These are phyloP conservation scores for Fusarium armeniacum DNA, from an alignment of 2,329 filamentous ascomycete genomes.

Conservation along the genomic window DNA sequence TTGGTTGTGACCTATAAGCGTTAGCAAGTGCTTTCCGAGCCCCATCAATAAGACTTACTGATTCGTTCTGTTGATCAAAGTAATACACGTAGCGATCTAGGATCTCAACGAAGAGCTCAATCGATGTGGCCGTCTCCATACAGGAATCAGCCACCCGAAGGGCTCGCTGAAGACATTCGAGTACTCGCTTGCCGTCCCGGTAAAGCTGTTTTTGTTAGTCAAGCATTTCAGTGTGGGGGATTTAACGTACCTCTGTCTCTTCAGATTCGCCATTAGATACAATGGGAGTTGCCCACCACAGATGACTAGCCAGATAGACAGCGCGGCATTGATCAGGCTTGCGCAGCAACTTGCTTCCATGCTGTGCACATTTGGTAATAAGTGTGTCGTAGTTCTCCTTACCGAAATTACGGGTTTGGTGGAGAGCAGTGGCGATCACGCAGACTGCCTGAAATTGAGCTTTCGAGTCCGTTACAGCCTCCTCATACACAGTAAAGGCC, in stretches of 20 bases:
- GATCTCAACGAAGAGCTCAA: conserved; percentile 98
- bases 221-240: conserved; percentile 2
- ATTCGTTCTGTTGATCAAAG: conserved; percentile 99
- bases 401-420: conserved; percentile 89
- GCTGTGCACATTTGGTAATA: conserved; percentile 96
- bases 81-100: conserved; percentile 99
- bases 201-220: conserved; percentile 76
- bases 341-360: conserved; percentile 95
- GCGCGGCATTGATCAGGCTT: conserved; percentile 98
- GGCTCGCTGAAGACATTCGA: conserved; percentile 95
- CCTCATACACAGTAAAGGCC: conserved; percentile 97
- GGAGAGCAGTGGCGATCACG: conserved; percentile 89
- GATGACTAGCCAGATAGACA: conserved; percentile 94
- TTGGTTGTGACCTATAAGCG: conserved; percentile 82
- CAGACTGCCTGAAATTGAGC: conserved; percentile 99
- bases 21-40: conserved; percentile 29
- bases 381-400: conserved; percentile 99
- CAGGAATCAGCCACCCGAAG: conserved; percentile 97
- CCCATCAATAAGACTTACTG: conserved; percentile 64
- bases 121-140: conserved; percentile 97
- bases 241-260: conserved; percentile 74
- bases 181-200: conserved; percentile 94
- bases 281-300: conserved; percentile 97
- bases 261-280: conserved; percentile 83
- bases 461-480: conserved; percentile 93